phyloP scores from a whole-genome alignment of 495 filamentous ascomycete genomes.

The Pseudoneurospora amorphoporcata region DNA sequence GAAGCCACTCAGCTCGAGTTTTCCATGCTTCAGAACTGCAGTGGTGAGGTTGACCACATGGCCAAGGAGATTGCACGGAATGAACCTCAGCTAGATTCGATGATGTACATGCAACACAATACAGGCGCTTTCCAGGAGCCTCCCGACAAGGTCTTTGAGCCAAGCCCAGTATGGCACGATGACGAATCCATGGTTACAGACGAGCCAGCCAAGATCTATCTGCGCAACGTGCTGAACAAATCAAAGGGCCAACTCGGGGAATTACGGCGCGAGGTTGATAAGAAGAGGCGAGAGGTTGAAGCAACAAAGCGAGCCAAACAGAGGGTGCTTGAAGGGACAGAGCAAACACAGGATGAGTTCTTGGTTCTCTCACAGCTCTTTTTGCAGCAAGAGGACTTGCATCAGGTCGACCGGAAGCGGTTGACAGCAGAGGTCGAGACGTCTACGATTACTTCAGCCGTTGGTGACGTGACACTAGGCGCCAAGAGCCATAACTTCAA shows the following conservation, averaged over 20 bases:
- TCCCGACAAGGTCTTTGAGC: slow-evolving; percentile 73
- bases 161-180: slow-evolving; percentile 95
- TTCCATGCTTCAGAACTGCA: slow-evolving; percentile 57
- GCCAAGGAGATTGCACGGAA: slow-evolving; percentile 79
- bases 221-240: slow-evolving; percentile 84
- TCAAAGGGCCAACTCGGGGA: slow-evolving; percentile 75
- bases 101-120: slow-evolving; percentile 97
- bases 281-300: slow-evolving; percentile 75
- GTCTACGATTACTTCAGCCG: slow-evolving; percentile 70
- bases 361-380: slow-evolving; percentile 69
- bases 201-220: slow-evolving; percentile 75
- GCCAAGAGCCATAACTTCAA: slow-evolving; percentile 95
- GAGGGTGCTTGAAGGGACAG: slow-evolving; percentile 65
- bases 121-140: slow-evolving; percentile 72
- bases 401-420: slow-evolving; percentile 77
- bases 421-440: slow-evolving; percentile 87
- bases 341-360: slow-evolving; percentile 68
- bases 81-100: slow-evolving; percentile 76
- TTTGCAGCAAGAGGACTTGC: slow-evolving; percentile 67
- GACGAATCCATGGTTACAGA: slow-evolving; percentile 74
- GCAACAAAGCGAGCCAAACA: slow-evolving; percentile 58
- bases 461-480: slow-evolving; percentile 84
- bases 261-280: slow-evolving; percentile 69
- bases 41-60: slow-evolving; percentile 58
- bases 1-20: slow-evolving; percentile 70